Base-by-base conservation (phyloP, 305 asterid genomes). In the Solanum hybrid region DNA sequence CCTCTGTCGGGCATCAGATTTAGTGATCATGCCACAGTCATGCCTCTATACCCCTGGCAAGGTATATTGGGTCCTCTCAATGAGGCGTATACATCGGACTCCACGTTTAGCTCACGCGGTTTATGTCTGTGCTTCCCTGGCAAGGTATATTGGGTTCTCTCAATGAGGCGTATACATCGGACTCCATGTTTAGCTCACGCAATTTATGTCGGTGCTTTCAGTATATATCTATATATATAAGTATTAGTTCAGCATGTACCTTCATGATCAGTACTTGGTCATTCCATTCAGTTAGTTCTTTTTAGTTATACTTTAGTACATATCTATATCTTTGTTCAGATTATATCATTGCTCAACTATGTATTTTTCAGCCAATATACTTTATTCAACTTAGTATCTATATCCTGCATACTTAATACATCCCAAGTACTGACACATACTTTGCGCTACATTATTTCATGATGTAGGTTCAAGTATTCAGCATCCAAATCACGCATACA, bases 171-270 rank as follows among this genome's bases (percentile, higher is more conserved):
- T 51, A 51, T 16, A 51, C 64, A 51, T 51, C n/a, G 0, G 64
- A 51, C 64, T 2, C 8, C n/a, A 5, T 0, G 9, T 51, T 51
- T 51, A 51, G 1, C 3, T 51, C 1, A 51, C 0, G 0, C 8
- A 0, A 16, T 51, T 51, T 51, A 14, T 51, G 22, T 51, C 22
- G 22, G 64, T 51, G 8, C 64, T 51, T 51, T 51, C 3, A 46
- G 60, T 46, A 46, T 46, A 46, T 46, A 46, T 46, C 1, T 46
- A 51, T 51, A 2, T 46, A 42, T 42, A 42, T 42, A 42, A 14
- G 22, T 51, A 51, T 51, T 16, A 51, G 64, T 51, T 51, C 8
- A 51, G 1, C n/a, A 51, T 51, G n/a, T 51, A 51, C 64, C 64
- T 16, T 51, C n/a, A 16, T 51, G n/a, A 51, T 51, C 2, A 51